These are phyloP conservation scores for Ophiostoma sp. DNA, from an alignment of 2,329 filamentous ascomycete species.

Conservation along the genomic window DNA sequence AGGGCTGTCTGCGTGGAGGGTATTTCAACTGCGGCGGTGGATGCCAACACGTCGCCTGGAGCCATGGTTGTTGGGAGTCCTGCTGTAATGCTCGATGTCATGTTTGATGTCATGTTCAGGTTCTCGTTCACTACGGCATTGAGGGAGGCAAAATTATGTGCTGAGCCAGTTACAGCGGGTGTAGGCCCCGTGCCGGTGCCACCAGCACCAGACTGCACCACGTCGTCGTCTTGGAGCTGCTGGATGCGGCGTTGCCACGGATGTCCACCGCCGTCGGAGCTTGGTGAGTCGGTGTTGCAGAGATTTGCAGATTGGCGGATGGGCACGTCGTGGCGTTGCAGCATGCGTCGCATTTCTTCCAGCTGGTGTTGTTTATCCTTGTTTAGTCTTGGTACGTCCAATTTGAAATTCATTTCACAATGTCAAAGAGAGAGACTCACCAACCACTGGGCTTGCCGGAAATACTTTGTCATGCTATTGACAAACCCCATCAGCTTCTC, in stretches of 20 bases:
- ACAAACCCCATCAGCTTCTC: constrained; percentile 9
- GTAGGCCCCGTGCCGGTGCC: background rate
- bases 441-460: constrained; percentile 5
- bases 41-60: background rate
- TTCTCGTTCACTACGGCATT: background rate
- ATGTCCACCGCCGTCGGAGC: background rate
- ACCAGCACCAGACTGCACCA: background rate
- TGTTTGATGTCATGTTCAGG: too few species aligned
- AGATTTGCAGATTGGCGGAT: background rate
- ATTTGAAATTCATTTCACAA: background rate
- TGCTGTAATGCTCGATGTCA: background rate
- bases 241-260: background rate
- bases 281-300: background rate
- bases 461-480: constrained; percentile 6
- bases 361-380: background rate
- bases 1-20: background rate
- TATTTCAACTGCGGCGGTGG: background rate
- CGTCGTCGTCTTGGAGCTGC: background rate
- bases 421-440: background rate
- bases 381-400: background rate
- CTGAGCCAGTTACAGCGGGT: background rate
- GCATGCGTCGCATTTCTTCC: background rate
- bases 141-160: background rate
- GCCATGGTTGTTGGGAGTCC: background rate
- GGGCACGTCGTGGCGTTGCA: background rate